Percentiles rank a stretch among this genome's conserved stretches.
Conservation (phyloP, 306 rosid species). For the Ormosia emarginata region DNA sequence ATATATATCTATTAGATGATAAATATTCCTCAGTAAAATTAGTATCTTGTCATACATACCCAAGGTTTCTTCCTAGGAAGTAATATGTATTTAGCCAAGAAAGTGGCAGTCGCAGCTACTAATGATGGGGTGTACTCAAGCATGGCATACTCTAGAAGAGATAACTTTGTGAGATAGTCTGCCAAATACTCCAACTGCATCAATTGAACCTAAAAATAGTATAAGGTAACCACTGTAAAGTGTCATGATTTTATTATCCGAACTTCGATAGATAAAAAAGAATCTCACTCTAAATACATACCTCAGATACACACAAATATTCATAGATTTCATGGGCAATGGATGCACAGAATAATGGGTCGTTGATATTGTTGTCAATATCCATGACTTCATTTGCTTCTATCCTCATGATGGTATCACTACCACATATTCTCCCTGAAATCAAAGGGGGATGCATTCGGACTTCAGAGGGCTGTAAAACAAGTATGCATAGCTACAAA, state of each 20-base stretch:
- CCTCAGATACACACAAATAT: slow-evolving; percentile 54
- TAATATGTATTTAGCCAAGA: slow-evolving; percentile 64
- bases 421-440: slow-evolving; percentile 30
- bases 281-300: slow-evolving; percentile 26
- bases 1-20: background rate
- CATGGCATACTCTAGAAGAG: slow-evolving; percentile 58
- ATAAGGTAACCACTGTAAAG: background rate
- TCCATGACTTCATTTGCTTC: slow-evolving; percentile 32
- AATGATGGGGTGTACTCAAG: slow-evolving; percentile 53
- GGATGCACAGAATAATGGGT: slow-evolving; percentile 47
- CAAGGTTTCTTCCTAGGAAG: slow-evolving; percentile 51
- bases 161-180: slow-evolving; percentile 51
- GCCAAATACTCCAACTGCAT: slow-evolving; percentile 56
- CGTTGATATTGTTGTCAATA: slow-evolving; percentile 37
- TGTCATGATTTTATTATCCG: background rate
- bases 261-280: background rate
- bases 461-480: background rate
- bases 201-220: slow-evolving; percentile 41
- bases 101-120: slow-evolving; percentile 63
- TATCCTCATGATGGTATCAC: slow-evolving; percentile 6
- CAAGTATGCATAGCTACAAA: background rate
- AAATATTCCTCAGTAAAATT: slow-evolving; percentile 11
- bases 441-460: background rate
- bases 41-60: slow-evolving; percentile 42
- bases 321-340: slow-evolving; percentile 46